Percentiles rank a stretch among this genome's conserved stretches.
These are phyloP conservation scores for Herpetospermum pedunculosum DNA, from an alignment of 306 rosid species.

Conservation along the genomic window DNA sequence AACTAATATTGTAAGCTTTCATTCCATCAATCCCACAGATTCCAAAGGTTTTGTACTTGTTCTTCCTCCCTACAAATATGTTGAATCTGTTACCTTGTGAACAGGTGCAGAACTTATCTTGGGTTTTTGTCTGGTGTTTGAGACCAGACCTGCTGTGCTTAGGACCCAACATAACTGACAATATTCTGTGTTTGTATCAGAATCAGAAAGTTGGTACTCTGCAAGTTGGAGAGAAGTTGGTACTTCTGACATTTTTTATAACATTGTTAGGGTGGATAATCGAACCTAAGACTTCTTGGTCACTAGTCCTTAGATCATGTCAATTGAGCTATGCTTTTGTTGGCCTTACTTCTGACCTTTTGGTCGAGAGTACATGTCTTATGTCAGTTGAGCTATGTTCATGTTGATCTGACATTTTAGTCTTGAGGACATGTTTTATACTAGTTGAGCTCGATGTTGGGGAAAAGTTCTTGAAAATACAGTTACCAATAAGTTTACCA, in stretches of 20 bases:
- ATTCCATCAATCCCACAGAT: background rate
- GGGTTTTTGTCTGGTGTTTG: background rate
- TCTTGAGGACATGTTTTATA: too few species aligned
- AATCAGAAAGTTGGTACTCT: background rate
- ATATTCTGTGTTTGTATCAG: background rate
- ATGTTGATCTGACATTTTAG: too few species aligned
- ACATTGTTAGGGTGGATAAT: too few species aligned
- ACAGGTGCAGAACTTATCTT: background rate
- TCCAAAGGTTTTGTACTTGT: background rate
- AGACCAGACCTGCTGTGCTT: background rate
- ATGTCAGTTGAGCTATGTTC: too few species aligned
- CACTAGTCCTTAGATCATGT: too few species aligned
- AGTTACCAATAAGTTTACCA: background rate
- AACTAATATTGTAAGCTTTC: background rate
- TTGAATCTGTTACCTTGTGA: background rate
- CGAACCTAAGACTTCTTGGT: too few species aligned
- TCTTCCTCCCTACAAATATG: background rate
- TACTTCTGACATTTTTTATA: too few species aligned
- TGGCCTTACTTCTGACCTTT: too few species aligned
- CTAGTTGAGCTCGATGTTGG: too few species aligned
- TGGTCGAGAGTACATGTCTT: too few species aligned
- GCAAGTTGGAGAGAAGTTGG: background rate
- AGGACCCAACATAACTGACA: background rate
- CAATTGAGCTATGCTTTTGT: too few species aligned
- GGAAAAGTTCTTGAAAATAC: background rate